Conservation (phyloP, 192 early-diverging fungal species). For the Backusella macrospora region DNA sequence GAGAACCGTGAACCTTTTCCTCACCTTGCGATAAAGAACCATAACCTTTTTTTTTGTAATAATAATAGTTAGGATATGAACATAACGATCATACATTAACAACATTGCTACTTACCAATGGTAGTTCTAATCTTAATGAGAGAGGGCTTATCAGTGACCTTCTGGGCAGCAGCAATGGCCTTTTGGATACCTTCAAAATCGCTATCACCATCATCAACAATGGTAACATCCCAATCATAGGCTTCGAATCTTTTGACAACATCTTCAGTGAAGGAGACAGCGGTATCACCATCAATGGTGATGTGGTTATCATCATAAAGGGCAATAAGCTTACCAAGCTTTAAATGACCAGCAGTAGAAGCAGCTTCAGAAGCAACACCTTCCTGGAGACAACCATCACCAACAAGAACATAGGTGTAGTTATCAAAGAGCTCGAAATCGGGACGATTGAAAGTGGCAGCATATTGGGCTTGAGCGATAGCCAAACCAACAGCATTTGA, state of each 20-base stretch:
- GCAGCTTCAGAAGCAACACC: constrained; percentile 92
- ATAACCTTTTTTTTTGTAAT: constrained; percentile 42
- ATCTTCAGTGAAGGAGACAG: constrained; percentile 91
- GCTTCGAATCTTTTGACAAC: constrained; percentile 85
- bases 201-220: constrained; percentile 79
- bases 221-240: constrained; percentile 91
- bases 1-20: constrained; percentile 90
- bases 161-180: constrained; percentile 83
- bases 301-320: constrained; percentile 98
- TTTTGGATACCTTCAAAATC: constrained; percentile 70
- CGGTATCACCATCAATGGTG: constrained; percentile 88
- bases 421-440: constrained; percentile 87
- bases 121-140: constrained; percentile 89
- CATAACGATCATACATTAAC: not conserved
- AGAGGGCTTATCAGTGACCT: constrained; percentile 85
- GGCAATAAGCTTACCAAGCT: constrained; percentile 93
- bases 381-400: constrained; percentile 99
- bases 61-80: not conserved
- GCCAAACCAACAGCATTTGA: constrained; percentile 93
- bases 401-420: constrained; percentile 80
- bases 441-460: constrained; percentile 90
- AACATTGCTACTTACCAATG: constrained; percentile 62
- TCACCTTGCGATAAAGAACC: constrained; percentile 89
- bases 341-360: constrained; percentile 59
- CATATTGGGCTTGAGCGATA: constrained; percentile 83